These are phyloP conservation scores for Spathaspora hagerdaliae DNA, from an alignment of 805 yeast species.

Conservation along the genomic window DNA sequence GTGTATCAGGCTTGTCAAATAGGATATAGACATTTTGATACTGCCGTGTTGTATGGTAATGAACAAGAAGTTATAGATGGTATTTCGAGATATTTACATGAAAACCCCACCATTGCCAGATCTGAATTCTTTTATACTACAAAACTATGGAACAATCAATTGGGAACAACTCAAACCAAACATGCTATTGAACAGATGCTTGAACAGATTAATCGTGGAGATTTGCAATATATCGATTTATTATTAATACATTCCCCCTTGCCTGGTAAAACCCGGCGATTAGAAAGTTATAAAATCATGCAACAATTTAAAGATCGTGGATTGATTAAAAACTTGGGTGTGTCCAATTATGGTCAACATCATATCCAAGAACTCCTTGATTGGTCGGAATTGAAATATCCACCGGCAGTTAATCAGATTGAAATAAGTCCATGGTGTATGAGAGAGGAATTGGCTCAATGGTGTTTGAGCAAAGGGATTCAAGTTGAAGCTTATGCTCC, in stretches of 20 bases:
- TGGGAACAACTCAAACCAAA: conserved; percentile 56
- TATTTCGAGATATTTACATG: conserved; percentile 38
- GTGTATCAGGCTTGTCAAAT: conserved; percentile 58
- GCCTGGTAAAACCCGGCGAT: conserved; percentile 36
- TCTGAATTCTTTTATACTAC: conserved; percentile 50
- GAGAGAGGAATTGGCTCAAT: conserved; percentile 34
- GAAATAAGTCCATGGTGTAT: conserved; percentile 49
- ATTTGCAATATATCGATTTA: conserved; percentile 66
- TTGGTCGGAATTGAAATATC: conserved; percentile 40
- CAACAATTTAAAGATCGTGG: conserved; percentile 54
- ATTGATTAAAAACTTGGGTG: conserved; percentile 52
- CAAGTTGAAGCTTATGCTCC: conserved; percentile 37
- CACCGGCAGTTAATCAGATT: conserved; percentile 48
- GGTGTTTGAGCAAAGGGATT: conserved; percentile 22
- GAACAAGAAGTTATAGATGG: conserved; percentile 69
- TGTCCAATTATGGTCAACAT: conserved; percentile 56
- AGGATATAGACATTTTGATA: conserved; percentile 73
- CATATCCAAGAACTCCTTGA: conserved; percentile 52
- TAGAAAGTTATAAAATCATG: conserved; percentile 52
- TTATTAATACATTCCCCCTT: conserved; percentile 60
- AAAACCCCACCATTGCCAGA: conserved; percentile 24
- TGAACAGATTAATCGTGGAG: conserved; percentile 36
- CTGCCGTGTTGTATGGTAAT: conserved; percentile 67
- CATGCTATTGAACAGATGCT: conserved; percentile 50
- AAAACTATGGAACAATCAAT: conserved; percentile 67